Conservation (phyloP, 768 basidiomycete species). For the Suillus tomentosus region DNA sequence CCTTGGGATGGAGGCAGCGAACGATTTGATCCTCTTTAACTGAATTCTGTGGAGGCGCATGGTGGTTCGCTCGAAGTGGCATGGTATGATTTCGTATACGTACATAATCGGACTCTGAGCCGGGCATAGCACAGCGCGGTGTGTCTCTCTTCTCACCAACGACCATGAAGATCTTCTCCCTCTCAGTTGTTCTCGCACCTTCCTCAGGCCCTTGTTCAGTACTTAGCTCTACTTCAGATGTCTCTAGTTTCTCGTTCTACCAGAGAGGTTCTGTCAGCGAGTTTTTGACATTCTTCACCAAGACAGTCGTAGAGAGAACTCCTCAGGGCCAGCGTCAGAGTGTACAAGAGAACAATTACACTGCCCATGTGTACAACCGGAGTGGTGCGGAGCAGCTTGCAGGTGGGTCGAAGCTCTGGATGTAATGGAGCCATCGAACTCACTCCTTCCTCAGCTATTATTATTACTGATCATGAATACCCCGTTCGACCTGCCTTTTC, state of each 20-base stretch:
- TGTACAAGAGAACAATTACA: slow-evolving; percentile 91
- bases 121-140: background rate
- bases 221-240: slow-evolving; percentile 72
- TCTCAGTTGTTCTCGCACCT: slow-evolving; percentile 73
- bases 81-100: background rate
- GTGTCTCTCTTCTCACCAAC: slow-evolving; percentile 14
- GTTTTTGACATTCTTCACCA: slow-evolving; percentile 93
- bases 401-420: slow-evolving; percentile 48
- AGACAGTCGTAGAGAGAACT: slow-evolving; percentile 90
- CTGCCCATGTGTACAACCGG: slow-evolving; percentile 90
- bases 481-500: slow-evolving; percentile 97
- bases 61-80: background rate
- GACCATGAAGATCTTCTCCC: slow-evolving; percentile 85
- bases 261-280: slow-evolving; percentile 85
- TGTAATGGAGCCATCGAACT: slow-evolving; percentile 7
- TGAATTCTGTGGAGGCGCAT: background rate
- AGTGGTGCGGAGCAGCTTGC: slow-evolving; percentile 85
- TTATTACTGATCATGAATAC: slow-evolving; percentile 95
- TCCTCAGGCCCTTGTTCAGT: slow-evolving; percentile 62
- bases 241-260: slow-evolving; percentile 93
- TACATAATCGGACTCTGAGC: slow-evolving; percentile 7
- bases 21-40: background rate
- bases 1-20: slow-evolving; percentile 23
- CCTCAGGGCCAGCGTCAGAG: slow-evolving; percentile 87
- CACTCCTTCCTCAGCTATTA: slow-evolving; percentile 58